Evolutionary conservation across 371 early-diverging fungal species (phyloP), one percentile per base, ranked within the genome.

Genomic region (Chytridium lagenaria): DNA sequence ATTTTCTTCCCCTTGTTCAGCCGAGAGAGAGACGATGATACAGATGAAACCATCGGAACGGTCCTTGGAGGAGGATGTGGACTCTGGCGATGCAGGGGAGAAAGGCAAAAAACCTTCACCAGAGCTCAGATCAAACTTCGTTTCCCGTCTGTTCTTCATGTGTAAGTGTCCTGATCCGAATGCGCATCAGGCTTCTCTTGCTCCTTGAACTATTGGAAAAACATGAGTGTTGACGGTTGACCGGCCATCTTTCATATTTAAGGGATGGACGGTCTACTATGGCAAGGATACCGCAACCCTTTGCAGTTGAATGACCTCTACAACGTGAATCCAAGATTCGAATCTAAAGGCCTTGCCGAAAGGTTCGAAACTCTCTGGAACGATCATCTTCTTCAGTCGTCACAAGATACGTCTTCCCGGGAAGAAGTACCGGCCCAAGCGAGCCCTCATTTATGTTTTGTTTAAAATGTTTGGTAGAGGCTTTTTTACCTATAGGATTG

Each of bases 281-380:
- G 37, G 33, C 50, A 70, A 22, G 79, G 77, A 2, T 69, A 50
- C 66, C 55, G 67, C 1, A 57, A 69, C 10, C 79, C 79, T 5
- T 68, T 78, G 38, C 75, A 78, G 22, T 16, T 37, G 49, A 57
- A 69, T 15, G 81, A 81, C 40, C 50, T 78, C 2, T 76, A 78
- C 73, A 19, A 67, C 12, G 55, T 78, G 30, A 52, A 26, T 15
- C 19, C 26, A 3, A 15, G 12, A 12, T 66, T 16, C 36, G 12
- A 23, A n/a, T 12, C 49, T 2, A 37, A 66, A 12, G 44, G 15
- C 12, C 67, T 40, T 37, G 38, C 67, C n/a, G 67, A 66, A 7
- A 16, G 16, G 5, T 66, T 66, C 44, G 67, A 66, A 28, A 2
- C 2, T 12, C 67, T 37, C 7, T 66, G 67, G 67, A 52, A 38